Evolutionary conservation across 805 yeast genomes (phyloP).

Genomic region (Ogataea dorogensis): DNA sequence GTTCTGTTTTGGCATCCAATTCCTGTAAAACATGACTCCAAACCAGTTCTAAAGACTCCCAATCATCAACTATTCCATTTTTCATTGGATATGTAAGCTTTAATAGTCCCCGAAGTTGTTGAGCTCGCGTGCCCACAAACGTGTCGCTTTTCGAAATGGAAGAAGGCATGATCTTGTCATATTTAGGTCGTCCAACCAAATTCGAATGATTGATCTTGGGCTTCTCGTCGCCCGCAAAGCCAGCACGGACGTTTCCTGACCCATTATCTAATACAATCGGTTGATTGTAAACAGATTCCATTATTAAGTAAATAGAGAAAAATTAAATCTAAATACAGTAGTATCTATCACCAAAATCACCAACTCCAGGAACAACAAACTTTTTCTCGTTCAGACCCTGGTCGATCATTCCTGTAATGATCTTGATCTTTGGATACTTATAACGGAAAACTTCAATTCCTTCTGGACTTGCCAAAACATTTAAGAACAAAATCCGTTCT

Average conservation of each 20-base stretch:
- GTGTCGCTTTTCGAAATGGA: conserved; percentile 56
- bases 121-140: conserved; percentile 76
- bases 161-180: conserved; percentile 71
- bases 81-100: conserved; percentile 67
- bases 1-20: conserved; percentile 55
- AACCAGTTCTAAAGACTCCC: conserved; percentile 82
- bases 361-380: conserved; percentile 90
- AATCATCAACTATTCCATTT: conserved; percentile 75
- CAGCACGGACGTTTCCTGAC: conserved; percentile 80
- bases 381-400: conserved; percentile 79
- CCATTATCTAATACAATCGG: conserved; percentile 84
- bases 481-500: conserved; percentile 85
- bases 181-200: conserved; percentile 78
- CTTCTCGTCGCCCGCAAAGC: conserved; percentile 88
- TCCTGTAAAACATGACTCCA: conserved; percentile 67
- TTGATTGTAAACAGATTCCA: conserved; percentile 50
- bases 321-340: conserved; percentile 61
- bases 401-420: conserved; percentile 93
- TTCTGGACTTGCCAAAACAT: conserved; percentile 91
- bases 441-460: conserved; percentile 79
- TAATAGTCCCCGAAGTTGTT: conserved; percentile 73
- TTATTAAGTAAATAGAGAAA: conserved; percentile 2
- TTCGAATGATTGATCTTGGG: conserved; percentile 68
- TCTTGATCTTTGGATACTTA: conserved; percentile 78
- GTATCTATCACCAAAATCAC: conserved; percentile 98